phyloP scores from a whole-genome alignment of 208 protist genomes.

The Plasmodiophora brassicae region DNA sequence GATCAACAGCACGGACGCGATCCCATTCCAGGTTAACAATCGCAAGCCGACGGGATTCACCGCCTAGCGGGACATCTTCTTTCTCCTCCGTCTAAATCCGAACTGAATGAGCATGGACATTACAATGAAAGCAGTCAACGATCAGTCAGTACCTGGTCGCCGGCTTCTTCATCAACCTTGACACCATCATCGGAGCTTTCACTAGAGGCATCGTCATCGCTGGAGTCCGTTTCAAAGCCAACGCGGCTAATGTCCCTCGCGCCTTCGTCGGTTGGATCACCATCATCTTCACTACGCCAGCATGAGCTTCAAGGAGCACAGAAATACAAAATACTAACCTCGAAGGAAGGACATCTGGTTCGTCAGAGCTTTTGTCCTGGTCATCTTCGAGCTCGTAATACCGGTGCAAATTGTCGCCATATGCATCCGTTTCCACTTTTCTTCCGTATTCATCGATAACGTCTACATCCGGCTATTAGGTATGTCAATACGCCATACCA shows the following conservation, averaged over 20 bases:
- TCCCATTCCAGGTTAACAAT: conserved; percentile 29
- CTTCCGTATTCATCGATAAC: not conserved
- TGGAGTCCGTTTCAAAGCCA: not conserved
- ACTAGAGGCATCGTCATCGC: not conserved
- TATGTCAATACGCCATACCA: not conserved
- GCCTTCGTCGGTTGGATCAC: too few relatives aligned
- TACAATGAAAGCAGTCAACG: not conserved
- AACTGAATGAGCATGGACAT: not conserved
- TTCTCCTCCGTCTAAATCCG: not conserved
- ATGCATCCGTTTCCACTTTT: not conserved
- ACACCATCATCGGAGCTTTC: not conserved
- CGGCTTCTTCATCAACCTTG: not conserved
- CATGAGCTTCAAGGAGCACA: too few relatives aligned
- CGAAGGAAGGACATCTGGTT: not conserved
- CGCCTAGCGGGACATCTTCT: not conserved
- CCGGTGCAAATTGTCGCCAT: not conserved
- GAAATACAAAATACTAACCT: too few relatives aligned
- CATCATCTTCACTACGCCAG: too few relatives aligned
- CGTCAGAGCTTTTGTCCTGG: not conserved
- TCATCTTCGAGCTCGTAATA: not conserved
- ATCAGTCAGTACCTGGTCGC: not conserved
- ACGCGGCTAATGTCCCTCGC: not conserved
- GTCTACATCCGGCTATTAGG: not conserved
- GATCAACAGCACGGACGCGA: conserved; percentile 11
- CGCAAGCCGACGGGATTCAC: not conserved